A percentile compares a stretch with the other conserved stretches of the same genome.
phyloP scores from a whole-genome alignment of 306 rosid species.

The Cucurbita pepo region DNA sequence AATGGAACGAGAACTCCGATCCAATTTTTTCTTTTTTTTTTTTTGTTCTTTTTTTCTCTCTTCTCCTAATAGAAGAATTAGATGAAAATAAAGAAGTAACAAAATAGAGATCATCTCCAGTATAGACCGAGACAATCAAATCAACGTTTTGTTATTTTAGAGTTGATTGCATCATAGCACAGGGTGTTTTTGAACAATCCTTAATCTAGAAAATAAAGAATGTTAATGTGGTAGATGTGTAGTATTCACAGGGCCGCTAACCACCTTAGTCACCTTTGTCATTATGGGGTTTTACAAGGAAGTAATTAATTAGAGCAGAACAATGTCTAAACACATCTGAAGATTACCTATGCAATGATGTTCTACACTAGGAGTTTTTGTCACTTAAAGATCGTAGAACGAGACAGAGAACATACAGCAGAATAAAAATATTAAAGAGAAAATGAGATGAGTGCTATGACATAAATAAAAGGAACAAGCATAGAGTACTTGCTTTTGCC shows the following conservation, averaged over 20 bases:
- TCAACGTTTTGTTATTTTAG: not conserved
- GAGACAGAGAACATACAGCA: not conserved
- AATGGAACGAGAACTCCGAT: not conserved
- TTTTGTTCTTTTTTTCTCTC: not conserved
- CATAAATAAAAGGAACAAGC: not conserved
- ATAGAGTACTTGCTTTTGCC: conserved; percentile 41
- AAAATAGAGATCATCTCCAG: not conserved
- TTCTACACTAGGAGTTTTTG: not conserved
- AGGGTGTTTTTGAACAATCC: not conserved
- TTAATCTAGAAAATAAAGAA: not conserved
- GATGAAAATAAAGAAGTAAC: not conserved
- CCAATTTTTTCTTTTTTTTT: too few species aligned
- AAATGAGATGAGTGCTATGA: not conserved
- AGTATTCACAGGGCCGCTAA: not conserved
- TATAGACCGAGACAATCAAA: not conserved
- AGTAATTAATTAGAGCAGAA: not conserved
- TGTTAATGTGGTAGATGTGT: not conserved
- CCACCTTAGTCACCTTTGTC: not conserved
- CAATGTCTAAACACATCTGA: not conserved
- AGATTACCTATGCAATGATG: not conserved
- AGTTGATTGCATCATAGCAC: not conserved
- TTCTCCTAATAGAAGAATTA: not conserved
- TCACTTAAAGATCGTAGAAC: not conserved
- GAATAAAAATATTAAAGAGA: not conserved
- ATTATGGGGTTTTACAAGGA: not conserved